Conservation (phyloP, 164 flowering plant species). For the Echeveria elegans region DNA sequence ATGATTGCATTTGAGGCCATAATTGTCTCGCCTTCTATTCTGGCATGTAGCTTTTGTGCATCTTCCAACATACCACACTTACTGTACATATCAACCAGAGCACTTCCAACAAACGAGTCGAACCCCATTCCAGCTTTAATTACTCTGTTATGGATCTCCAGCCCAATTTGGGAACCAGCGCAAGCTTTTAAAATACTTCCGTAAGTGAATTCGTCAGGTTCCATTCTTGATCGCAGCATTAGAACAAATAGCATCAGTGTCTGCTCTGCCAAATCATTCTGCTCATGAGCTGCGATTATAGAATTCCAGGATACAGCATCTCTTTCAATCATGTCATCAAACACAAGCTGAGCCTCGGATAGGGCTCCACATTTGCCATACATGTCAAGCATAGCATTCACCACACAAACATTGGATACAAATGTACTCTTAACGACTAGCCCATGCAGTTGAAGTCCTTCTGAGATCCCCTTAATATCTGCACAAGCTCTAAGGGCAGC, state of each 20-base stretch:
- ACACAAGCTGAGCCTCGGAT: conserved; percentile 38
- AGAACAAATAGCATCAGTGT: conserved; percentile 34
- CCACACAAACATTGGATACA: conserved; percentile 42
- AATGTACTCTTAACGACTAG: conserved; percentile 39
- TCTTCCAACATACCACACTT: conserved; percentile 61
- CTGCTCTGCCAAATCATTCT: conserved; percentile 41
- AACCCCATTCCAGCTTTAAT: conserved; percentile 60
- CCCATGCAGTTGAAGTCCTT: conserved; percentile 62
- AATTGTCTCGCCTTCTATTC: conserved; percentile 32
- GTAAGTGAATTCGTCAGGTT: conserved; percentile 78
- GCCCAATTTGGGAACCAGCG: conserved; percentile 44
- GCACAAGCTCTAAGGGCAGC: conserved; percentile 71
- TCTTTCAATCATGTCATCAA: conserved; percentile 49
- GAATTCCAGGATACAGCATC: conserved; percentile 93
- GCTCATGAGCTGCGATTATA: conserved; percentile 64
- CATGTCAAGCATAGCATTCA: conserved; percentile 77
- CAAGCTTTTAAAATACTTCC: conserved; percentile 80
- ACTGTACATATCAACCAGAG: conserved; percentile 75
- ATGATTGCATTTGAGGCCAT: conserved; percentile 80
- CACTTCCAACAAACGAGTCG: conserved; percentile 49
- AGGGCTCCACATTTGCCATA: conserved; percentile 73
- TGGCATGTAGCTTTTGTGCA: conserved; percentile 56
- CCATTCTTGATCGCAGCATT: conserved; percentile 51
- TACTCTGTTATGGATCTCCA: conserved; percentile 48
- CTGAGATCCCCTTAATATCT: conserved; percentile 26